Conservation (phyloP, 257 asterid genomes). For the Nyctanthes arbortristis region DNA sequence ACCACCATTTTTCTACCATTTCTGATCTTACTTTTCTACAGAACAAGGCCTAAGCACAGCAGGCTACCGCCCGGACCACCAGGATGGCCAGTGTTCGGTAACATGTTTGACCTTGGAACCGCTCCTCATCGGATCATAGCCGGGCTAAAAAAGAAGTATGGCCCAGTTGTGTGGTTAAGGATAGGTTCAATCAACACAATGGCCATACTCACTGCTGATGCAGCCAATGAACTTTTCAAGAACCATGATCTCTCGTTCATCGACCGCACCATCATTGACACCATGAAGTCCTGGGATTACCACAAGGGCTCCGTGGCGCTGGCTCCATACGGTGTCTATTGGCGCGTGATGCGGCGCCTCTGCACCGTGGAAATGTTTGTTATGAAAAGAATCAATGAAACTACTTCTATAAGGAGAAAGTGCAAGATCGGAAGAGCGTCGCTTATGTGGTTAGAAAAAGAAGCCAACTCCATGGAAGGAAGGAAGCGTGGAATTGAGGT, state of each 20-base stretch:
- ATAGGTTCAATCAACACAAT: conserved; percentile 52
- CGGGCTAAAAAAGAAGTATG: conserved; percentile 30
- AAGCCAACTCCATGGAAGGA: background rate
- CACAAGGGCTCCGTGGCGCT: conserved; percentile 35
- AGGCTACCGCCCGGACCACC: conserved; percentile 49
- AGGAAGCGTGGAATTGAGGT: conserved; percentile 21
- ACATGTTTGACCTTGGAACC: conserved; percentile 48
- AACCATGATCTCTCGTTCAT: conserved; percentile 46
- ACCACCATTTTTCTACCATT: conserved; percentile 18
- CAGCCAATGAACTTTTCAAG: conserved; percentile 51
- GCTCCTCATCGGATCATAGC: conserved; percentile 43
- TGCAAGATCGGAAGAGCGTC: conserved; percentile 41
- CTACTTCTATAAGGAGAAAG: conserved; percentile 31
- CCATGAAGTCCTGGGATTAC: conserved; percentile 43
- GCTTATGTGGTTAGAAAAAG: conserved; percentile 43
- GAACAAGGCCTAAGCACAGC: background rate
- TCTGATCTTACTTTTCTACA: conserved; percentile 8
- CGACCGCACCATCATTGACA: conserved; percentile 39
- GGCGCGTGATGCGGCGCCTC: conserved; percentile 43
- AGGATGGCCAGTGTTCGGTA: conserved; percentile 57
- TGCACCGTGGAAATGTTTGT: conserved; percentile 50
- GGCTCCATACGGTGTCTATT: conserved; percentile 45
- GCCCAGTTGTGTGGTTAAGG: conserved; percentile 50
- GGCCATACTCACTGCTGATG: conserved; percentile 36
- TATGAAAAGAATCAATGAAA: conserved; percentile 37